A percentile compares a stretch with the other conserved stretches of the same genome.
Evolutionary conservation across 495 filamentous ascomycete species (phyloP).

Genomic region (Wilcoxina mikolae): DNA sequence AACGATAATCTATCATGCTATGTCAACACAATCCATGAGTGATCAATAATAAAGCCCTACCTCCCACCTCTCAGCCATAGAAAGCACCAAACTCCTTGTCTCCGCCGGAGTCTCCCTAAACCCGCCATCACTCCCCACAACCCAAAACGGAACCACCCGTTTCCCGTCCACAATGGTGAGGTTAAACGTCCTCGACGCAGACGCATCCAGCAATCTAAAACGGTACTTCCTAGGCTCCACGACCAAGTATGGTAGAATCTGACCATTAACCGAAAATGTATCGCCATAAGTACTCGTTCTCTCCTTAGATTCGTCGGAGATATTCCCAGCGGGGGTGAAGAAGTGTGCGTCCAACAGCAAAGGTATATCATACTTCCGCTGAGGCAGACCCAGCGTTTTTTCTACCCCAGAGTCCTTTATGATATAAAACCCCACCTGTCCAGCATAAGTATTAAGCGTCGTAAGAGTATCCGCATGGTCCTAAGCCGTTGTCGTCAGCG

Average conservation of each 20-base stretch:
- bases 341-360: conserved; percentile 35
- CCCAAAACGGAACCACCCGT: conserved; percentile 32
- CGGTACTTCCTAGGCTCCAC: conserved; percentile 44
- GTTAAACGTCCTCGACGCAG: conserved; percentile 14
- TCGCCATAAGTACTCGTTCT: conserved; percentile 38
- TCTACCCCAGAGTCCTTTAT: conserved; percentile 31
- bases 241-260: conserved; percentile 38
- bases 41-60: conserved; percentile 12
- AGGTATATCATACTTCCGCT: conserved; percentile 37
- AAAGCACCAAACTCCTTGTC: conserved; percentile 31
- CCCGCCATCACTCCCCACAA: conserved; percentile 41
- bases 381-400: conserved; percentile 34
- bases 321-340: conserved; percentile 27
- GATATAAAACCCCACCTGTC: conserved; percentile 36
- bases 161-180: conserved; percentile 12
- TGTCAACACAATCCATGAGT: background rate
- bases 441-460: conserved; percentile 36
- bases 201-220: conserved; percentile 37
- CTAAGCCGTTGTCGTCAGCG: background rate
- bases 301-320: conserved; percentile 22
- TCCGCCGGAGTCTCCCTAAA: conserved; percentile 32
- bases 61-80: conserved; percentile 46
- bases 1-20: conserved; percentile 30
- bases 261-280: conserved; percentile 40
- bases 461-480: conserved; percentile 34